phyloP scores from a whole-genome alignment of 306 rosid genomes.

The Oxytropis ochrocephala region DNA sequence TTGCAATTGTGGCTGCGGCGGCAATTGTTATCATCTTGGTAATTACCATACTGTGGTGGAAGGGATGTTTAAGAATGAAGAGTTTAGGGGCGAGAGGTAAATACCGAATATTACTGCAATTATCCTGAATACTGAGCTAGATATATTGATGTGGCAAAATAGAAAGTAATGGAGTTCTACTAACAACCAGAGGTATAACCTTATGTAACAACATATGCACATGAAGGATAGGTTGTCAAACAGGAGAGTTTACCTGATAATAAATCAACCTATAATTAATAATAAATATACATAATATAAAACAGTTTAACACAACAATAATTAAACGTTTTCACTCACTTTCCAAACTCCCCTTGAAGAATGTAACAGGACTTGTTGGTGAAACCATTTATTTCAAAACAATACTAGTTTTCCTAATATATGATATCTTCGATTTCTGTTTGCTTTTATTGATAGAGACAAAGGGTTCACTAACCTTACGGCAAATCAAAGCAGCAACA shows the following conservation, averaged over 20 bases:
- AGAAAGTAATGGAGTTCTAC: too few relatives aligned
- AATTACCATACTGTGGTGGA: constrained; percentile 35
- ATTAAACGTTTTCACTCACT: too few relatives aligned
- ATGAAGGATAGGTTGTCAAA: too few relatives aligned
- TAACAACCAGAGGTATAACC: too few relatives aligned
- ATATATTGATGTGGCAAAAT: too few relatives aligned
- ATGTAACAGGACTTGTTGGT: background rate
- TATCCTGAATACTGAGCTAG: too few relatives aligned
- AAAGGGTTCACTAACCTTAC: constrained; percentile 20
- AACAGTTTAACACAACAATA: too few relatives aligned
- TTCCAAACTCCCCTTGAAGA: background rate
- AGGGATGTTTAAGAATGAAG: constrained; percentile 12
- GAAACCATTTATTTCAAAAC: background rate
- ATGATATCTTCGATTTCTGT: background rate
- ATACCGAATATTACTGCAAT: background rate
- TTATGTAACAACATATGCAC: too few relatives aligned
- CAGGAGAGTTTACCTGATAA: too few relatives aligned
- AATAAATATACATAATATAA: too few relatives aligned
- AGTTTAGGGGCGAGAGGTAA: constrained; percentile 28
- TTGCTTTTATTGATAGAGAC: constrained; percentile 26
- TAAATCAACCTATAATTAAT: too few relatives aligned
- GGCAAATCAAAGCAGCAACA: constrained; percentile 32
- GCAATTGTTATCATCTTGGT: constrained; percentile 16
- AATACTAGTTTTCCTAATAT: background rate
- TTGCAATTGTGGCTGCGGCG: constrained; percentile 37